Base-by-base conservation (phyloP, 148 eudicot genomes). In the Mesembryanthemum crystallinum region DNA sequence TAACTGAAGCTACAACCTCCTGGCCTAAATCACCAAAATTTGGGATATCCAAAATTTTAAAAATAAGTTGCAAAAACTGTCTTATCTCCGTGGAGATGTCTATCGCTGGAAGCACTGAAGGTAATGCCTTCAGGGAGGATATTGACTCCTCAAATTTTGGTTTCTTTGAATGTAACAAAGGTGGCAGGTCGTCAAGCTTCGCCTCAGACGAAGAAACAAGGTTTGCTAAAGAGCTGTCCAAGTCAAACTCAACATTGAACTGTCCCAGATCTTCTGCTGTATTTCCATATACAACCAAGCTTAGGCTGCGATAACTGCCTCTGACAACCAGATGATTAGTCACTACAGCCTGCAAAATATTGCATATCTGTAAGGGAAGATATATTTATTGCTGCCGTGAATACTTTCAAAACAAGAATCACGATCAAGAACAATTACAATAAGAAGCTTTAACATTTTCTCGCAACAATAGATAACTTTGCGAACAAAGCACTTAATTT, bases 241-340 rank as follows among this genome's bases (percentile, higher is more conserved):
- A 67, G 87, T 91, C 99, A 78, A 91, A 91, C 76, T 91, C 99
- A 84, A 96, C 86, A 82, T 87, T 96, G 71, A 91, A 96, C 77
- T 96, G 99, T 75, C 99, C 99, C 51, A 96, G 81, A 81, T 96
- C 99, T 89, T 91, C 98, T 8, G 97, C 93, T 39, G 93, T 96
- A 83, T 96, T 96, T 74, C 99, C 99, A 81, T 96, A 96, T 71
- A 96, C 86, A 79, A 96, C 92, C 82, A 96, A 88, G 83, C 92
- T 96, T 68, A 96, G 86, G 85, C 99, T 96, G 70, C 99, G 94
- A 83, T 96, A 96, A 84, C 95, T 91, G 67, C 99, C 99, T 80
- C 99, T 85, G 42, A 96, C 91, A 71, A 92, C 97, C 87, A 96
- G 82, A 89, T 89, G 97, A 88, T 84, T 96, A 27, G 99, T 96